These are phyloP conservation scores for Claviceps citrina DNA, from an alignment of 2,329 filamentous ascomycete genomes.

Conservation along the genomic window DNA sequence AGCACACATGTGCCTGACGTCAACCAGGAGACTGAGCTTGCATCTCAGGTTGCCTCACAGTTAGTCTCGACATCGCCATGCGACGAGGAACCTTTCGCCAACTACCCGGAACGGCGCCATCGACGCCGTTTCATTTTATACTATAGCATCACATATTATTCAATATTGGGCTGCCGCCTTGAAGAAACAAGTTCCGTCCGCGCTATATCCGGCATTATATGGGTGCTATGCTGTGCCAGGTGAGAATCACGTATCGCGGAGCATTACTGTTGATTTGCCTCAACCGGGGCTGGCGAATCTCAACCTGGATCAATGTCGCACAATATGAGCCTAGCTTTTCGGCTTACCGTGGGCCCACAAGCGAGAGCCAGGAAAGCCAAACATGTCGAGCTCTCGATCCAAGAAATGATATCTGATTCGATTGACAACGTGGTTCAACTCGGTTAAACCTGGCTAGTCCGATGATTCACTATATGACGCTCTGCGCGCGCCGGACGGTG, in stretches of 20 bases:
- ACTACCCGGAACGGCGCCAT: no score
- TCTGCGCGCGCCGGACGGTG: background rate
- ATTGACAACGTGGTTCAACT: background rate
- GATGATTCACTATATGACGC: background rate
- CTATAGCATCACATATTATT: no score
- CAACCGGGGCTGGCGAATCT: background rate
- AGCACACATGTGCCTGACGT: background rate
- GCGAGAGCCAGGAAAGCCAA: background rate
- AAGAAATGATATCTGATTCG: background rate
- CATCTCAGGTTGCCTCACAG: background rate
- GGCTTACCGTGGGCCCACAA: constrained; percentile 1
- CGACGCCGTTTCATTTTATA: background rate
- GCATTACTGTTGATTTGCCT: background rate
- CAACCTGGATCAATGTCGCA: background rate
- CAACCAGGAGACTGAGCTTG: background rate
- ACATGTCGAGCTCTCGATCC: background rate
- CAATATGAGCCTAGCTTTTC: background rate
- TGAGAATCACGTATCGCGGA: background rate
- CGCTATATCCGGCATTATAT: background rate
- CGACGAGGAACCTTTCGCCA: no score
- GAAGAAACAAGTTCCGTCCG: no score
- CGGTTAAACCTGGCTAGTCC: background rate
- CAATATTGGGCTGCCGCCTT: no score
- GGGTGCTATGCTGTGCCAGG: background rate
- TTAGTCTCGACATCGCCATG: background rate